phyloP scores from a whole-genome alignment of 2,329 filamentous ascomycete species.

The Gnomoniopsis sp. region DNA sequence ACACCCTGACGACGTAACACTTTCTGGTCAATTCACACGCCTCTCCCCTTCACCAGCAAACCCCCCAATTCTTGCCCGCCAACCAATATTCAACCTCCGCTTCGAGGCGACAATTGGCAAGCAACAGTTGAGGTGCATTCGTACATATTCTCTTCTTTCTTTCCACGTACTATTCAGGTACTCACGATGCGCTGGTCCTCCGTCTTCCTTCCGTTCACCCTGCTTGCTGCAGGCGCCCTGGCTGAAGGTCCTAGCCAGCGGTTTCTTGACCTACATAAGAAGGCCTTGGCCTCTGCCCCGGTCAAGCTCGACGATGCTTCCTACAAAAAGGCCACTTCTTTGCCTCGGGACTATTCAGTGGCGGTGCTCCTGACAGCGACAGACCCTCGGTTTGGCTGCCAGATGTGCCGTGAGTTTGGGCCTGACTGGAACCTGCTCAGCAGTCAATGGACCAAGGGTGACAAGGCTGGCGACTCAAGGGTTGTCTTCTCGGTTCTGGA shows the following conservation, averaged over 20 bases:
- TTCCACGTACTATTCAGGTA: background rate
- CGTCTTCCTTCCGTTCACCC: constrained; percentile 59
- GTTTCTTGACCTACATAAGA: constrained; percentile 68
- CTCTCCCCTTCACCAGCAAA: background rate
- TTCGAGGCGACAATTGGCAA: constrained; percentile 7
- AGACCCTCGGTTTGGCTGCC: constrained; percentile 78
- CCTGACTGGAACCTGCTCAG: constrained; percentile 88
- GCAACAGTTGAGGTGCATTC: constrained; percentile 1
- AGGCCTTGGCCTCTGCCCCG: constrained; percentile 62
- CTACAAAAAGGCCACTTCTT: constrained; percentile 72
- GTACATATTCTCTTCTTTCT: background rate
- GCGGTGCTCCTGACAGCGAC: constrained; percentile 83
- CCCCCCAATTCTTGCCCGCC: background rate
- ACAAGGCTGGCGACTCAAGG: constrained; percentile 69
- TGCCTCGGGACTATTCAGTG: constrained; percentile 79
- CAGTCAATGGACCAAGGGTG: constrained; percentile 83
- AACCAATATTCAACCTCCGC: constrained; percentile 5
- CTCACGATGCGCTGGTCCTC: constrained; percentile 66
- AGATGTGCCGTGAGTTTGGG: constrained; percentile 85
- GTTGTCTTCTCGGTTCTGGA: constrained; percentile 83
- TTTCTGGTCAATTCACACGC: background rate
- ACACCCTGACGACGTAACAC: background rate
- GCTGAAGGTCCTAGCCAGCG: constrained; percentile 65
- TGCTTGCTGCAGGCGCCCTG: constrained; percentile 51
- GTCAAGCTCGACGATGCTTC: constrained; percentile 73